Percentiles rank a stretch among this genome's conserved stretches.
Evolutionary conservation across 805 yeast species (phyloP).

Genomic region (Metschnikowia gruessii): DNA sequence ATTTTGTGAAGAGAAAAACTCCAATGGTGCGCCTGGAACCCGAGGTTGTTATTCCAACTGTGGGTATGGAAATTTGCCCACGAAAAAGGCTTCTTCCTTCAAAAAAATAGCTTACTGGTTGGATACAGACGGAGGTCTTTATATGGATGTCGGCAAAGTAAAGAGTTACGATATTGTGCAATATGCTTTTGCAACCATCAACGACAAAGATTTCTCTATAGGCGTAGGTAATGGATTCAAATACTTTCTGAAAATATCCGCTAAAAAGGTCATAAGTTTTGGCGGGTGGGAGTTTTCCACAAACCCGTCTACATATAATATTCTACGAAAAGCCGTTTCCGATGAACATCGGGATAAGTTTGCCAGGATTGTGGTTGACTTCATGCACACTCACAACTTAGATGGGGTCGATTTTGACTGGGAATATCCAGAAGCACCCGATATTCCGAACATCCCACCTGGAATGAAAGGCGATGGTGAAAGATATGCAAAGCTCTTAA

Average conservation of each 20-base stretch:
- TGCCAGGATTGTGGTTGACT: background rate
- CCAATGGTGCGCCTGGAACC: background rate
- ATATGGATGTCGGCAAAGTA: background rate
- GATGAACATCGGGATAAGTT: background rate
- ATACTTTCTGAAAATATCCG: background rate
- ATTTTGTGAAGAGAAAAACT: background rate
- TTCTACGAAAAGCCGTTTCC: background rate
- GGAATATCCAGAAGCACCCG: slow-evolving; percentile 1
- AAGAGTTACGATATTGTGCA: background rate
- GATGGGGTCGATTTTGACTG: slow-evolving; percentile 1
- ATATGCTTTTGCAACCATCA: background rate
- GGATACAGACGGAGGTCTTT: background rate
- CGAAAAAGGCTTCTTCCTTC: background rate
- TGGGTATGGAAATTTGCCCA: background rate
- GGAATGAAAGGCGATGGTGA: background rate
- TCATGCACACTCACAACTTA: background rate
- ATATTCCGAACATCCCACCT: background rate
- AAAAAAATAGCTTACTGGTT: background rate
- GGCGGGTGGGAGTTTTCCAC: slow-evolving; percentile 2
- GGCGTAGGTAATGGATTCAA: background rate
- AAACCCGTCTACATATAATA: background rate
- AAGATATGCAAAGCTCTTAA: background rate
- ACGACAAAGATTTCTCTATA: background rate
- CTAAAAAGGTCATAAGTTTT: background rate
- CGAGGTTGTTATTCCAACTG: slow-evolving; percentile 1